These are phyloP conservation scores for Cyclotella baltica DNA, from an alignment of 108 stramenopile genomes.

Conservation along the genomic window DNA sequence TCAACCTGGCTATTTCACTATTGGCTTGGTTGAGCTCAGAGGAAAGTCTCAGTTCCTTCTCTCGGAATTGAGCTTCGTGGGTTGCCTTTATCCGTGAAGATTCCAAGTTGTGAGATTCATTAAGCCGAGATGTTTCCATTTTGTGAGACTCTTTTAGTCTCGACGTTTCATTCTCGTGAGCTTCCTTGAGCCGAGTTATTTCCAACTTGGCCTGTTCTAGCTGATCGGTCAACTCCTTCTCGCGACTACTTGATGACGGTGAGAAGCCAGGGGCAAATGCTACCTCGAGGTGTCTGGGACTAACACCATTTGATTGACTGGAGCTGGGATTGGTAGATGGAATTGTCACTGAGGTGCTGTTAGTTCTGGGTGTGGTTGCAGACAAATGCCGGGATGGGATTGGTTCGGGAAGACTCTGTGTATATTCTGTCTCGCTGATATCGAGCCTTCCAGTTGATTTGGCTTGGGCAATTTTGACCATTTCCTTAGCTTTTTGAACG, in stretches of 20 bases:
- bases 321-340: slow-evolving; percentile 25
- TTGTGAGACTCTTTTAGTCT: slow-evolving; percentile 1
- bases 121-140: slow-evolving; percentile 7
- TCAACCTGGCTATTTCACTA: slow-evolving; percentile 9
- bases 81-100: background rate
- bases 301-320: background rate
- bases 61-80: background rate
- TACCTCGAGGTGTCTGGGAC: slow-evolving; percentile 6
- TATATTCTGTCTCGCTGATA: background rate
- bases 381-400: background rate
- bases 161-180: background rate
- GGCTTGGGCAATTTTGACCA: slow-evolving; percentile 28
- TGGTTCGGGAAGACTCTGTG: background rate
- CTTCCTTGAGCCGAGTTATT: background rate
- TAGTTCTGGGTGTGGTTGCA: background rate
- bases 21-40: slow-evolving; percentile 1
- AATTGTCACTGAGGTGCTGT: background rate
- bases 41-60: background rate
- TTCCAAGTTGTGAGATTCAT: background rate
- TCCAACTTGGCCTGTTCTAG: slow-evolving; percentile 8
- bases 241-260: background rate
- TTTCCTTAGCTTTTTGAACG: slow-evolving; percentile 34
- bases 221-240: background rate
- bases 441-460: slow-evolving; percentile 3
- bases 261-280: background rate